Evolutionary conservation across 148 eudicot genomes (phyloP), one percentile per base, ranked within the genome.

Genomic region (Chenopodium formosanum): DNA sequence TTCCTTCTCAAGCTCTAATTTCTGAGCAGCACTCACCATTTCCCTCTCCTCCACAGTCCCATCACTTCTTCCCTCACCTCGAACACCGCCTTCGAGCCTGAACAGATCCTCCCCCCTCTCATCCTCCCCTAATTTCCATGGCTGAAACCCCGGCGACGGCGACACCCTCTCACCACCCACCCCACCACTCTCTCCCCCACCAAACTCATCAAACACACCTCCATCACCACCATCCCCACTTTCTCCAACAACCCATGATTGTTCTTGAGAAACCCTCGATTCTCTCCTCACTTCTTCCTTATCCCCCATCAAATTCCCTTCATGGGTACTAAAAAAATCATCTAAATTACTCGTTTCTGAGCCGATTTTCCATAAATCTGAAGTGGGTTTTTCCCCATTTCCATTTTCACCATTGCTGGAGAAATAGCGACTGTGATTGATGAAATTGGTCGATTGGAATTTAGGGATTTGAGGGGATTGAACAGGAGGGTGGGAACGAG

Each of bases 281-380:
- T 9, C 73, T 50, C 67, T 78, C n/a, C 53, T 22, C 20, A 50
- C 13, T 13, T 25, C 56, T 2, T 23, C 78, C 22, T 48, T 70
- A 20, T 13, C 53, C 11, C 29, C 34, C 44, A 44, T 79, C 65
- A 44, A 58, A 48, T 48, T 65, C 31, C 12, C 80, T 20, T 75
- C 86, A 14, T 84, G 84, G n/a, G 53, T 82, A 1, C 82, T 86
- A 40, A 93, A 93, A 8, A 91, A 73, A 60, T 86, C 86, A 40
- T 83, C 90, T 4, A 84, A 52, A 20, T 79, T 56, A 65, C 86
- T 91, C 32, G 71, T 75, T 56, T 90, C 90, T 19, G 86, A 46
- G 0, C 90, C 81, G n/a, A 91, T 70, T 13, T 88, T 89, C 97
- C 97, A 92, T 13, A 80, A 53, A 78, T 89, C 88, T 11, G 85